Evolutionary conservation across 78 protist genomes (phyloP).

Genomic region (Dictyostelium citrinum): DNA sequence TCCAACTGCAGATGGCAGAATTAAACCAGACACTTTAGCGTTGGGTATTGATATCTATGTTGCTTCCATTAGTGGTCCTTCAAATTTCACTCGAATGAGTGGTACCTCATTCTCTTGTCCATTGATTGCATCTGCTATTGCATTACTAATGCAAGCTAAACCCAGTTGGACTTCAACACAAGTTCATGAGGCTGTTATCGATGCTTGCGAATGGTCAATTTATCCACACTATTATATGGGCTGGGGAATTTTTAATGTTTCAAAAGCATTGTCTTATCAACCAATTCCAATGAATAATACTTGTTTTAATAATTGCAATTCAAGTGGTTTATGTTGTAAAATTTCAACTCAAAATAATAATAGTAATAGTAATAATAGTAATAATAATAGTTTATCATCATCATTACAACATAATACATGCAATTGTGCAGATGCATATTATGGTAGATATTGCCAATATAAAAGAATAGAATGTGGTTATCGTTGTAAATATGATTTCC

Average conservation of each 20-base stretch:
- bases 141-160: slow-evolving; percentile 41
- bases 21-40: slow-evolving; percentile 53
- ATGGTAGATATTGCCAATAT: slow-evolving; percentile 48
- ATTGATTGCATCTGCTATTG: slow-evolving; percentile 44
- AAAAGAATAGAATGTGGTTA: slow-evolving; percentile 3
- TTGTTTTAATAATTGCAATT: slow-evolving; percentile 7
- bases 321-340: slow-evolving; percentile 33
- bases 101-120: slow-evolving; percentile 75
- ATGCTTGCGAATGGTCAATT: neutral
- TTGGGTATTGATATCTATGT: slow-evolving; percentile 32
- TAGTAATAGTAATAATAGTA: neutral
- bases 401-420: neutral
- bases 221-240: neutral
- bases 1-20: slow-evolving; percentile 67
- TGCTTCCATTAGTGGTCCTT: neutral
- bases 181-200: slow-evolving; percentile 25
- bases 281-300: neutral
- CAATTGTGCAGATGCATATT: slow-evolving; percentile 10
- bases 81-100: slow-evolving; percentile 4
- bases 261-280: neutral
- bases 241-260: slow-evolving; percentile 31
- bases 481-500: neutral
- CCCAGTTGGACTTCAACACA: slow-evolving; percentile 59
- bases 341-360: neutral
- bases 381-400: neutral